These are phyloP conservation scores for Lathyrus tuberosus DNA, from an alignment of 306 rosid species.

Conservation along the genomic window DNA sequence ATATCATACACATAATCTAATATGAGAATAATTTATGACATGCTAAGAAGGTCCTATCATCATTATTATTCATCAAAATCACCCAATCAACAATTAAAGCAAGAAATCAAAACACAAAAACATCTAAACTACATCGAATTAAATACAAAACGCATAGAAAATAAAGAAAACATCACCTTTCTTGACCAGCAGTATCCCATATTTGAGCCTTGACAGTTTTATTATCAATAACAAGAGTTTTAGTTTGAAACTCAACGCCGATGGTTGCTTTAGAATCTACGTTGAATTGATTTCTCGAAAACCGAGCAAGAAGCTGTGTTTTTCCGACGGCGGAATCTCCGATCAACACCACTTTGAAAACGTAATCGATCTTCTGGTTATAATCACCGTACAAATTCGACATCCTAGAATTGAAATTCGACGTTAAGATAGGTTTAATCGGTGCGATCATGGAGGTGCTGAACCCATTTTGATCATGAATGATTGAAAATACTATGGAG, in stretches of 20 bases:
- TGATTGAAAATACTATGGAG: neutral
- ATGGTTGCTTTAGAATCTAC: slow-evolving; percentile 79
- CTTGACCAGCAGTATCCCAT: slow-evolving; percentile 95
- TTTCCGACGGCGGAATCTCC: slow-evolving; percentile 91
- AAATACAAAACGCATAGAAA: neutral
- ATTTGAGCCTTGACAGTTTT: slow-evolving; percentile 82
- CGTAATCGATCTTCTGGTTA: slow-evolving; percentile 78
- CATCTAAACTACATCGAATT: neutral
- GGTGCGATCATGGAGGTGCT: neutral
- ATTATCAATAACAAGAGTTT: slow-evolving; percentile 71
- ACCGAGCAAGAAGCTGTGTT: slow-evolving; percentile 78
- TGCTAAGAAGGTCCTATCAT: neutral
- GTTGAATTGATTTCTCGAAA: slow-evolving; percentile 71
- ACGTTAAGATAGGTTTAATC: neutral
- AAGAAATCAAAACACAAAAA: neutral
- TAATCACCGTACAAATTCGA: slow-evolving; percentile 46
- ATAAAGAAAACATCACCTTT: slow-evolving; percentile 46
- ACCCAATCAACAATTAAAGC: neutral
- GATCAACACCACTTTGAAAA: slow-evolving; percentile 77
- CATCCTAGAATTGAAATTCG: slow-evolving; percentile 26
- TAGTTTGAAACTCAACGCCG: slow-evolving; percentile 63
- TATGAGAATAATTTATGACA: neutral
- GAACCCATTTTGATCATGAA: neutral
- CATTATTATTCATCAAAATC: neutral
- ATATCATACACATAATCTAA: too few species aligned